Evolutionary conservation across 2,329 filamentous ascomycete genomes (phyloP), one percentile per base, ranked within the genome.

Genomic region (Geosmithia flava): DNA sequence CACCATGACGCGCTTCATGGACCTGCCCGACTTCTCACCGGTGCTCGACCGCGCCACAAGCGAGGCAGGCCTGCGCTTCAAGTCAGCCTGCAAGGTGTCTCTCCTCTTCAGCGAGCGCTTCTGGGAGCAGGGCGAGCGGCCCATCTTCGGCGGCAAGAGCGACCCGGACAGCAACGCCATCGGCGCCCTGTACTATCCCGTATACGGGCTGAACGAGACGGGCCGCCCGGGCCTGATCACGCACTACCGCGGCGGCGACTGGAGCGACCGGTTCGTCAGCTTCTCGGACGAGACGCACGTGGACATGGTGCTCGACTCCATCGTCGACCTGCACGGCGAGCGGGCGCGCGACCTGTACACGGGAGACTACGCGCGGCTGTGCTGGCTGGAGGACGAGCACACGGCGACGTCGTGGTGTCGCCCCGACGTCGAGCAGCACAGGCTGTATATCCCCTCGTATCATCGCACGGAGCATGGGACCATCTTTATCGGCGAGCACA

Each of bases 401-500:
- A 72, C 81, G 59, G 73, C 72, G 1, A 81, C 76, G 4, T 74
- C 75, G 6, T 87, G 81, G 82, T 75, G 75, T 1, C 61, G 63
- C 4, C 81, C 83, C 1, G 62, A 68, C 1, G 67, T 79, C 1
- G 81, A 81, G 0, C 81, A 86, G 64, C 82, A 87, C 56, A 73
- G 83, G 53, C 57, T 86, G 23, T 87, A 83, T 54, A 67, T 87
- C 11, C 83, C 84, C 0, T 78, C 83, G 16, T 87, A 85, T 56
- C 85, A 83, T 56, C 75, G 80, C 58, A 86, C 81, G 0, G 56
- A 87, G 60, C 74, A 72, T 52, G 77, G 73, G 63, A 79, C 81
- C n/a, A 77, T 86, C 33, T 85, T 85, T 50, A 67, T 83, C 5
- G 78, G 78, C 2, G 82, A 87, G 59, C 81, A 86, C 57, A 85